Percentiles rank a stretch among this genome's conserved stretches.
Conservation (phyloP, 1,284 basidiomycete genomes). For the Entoloma clypeatum region DNA sequence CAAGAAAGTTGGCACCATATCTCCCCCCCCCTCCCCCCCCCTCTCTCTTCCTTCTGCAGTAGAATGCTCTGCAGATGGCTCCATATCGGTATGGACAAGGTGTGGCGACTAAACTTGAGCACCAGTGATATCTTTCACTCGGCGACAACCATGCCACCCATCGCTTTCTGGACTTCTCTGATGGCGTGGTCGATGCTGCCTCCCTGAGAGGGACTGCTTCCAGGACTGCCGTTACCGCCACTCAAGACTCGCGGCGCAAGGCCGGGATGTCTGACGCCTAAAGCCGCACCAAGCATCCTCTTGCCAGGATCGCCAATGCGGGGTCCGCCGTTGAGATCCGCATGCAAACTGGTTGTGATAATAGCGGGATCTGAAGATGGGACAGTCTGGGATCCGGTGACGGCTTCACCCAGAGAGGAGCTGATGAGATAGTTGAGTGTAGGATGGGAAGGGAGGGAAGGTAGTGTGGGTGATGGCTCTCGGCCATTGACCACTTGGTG, state of each 20-base stretch:
- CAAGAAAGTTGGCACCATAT: no score
- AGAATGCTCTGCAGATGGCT: no score
- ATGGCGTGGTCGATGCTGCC: slow-evolving; percentile 60
- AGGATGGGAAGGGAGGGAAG: slow-evolving; percentile 72
- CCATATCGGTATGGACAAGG: background rate
- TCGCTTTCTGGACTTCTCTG: slow-evolving; percentile 71
- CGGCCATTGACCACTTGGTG: slow-evolving; percentile 53
- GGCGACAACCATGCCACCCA: slow-evolving; percentile 67
- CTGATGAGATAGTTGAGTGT: slow-evolving; percentile 79
- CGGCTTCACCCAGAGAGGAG: slow-evolving; percentile 57
- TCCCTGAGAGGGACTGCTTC: slow-evolving; percentile 31
- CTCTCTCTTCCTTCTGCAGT: no score
- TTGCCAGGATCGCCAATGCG: slow-evolving; percentile 81
- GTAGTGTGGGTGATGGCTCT: slow-evolving; percentile 78
- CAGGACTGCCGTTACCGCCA: slow-evolving; percentile 36
- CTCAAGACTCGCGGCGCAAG: slow-evolving; percentile 57
- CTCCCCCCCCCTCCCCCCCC: no score
- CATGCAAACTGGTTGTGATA: slow-evolving; percentile 46
- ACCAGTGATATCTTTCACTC: slow-evolving; percentile 45
- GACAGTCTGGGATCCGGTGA: slow-evolving; percentile 32
- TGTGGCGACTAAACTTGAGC: slow-evolving; percentile 4
- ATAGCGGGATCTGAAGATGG: slow-evolving; percentile 65
- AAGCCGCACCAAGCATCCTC: slow-evolving; percentile 77
- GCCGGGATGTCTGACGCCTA: slow-evolving; percentile 74
- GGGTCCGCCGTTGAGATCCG: slow-evolving; percentile 37